Base-by-base conservation (phyloP, 495 filamentous ascomycete genomes). In the Lineolata rhizophorae region DNA sequence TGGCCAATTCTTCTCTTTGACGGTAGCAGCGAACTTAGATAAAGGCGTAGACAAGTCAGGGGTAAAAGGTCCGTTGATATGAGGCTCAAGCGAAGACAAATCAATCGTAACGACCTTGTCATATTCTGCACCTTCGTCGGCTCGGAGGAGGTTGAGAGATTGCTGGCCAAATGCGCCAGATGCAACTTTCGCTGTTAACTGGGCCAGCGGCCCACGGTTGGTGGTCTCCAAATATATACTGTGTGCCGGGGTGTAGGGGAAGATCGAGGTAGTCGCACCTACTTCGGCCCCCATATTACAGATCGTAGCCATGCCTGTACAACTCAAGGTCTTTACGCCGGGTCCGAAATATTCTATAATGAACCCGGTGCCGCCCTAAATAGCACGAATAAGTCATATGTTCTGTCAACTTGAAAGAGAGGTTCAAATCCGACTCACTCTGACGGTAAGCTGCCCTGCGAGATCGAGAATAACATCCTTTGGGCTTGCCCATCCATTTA, bases 11-110 rank as follows among this genome's bases (percentile, higher is more conserved):
- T 94, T 76, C 46, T 73, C 61, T 47, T 74, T 62, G 4, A 90
- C 82, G 1, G 74, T 72, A 29, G 81, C 64, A 42, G 77, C 73
- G 49, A 97, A 97, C 42, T 70, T 57, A 18, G 84, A 93, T 20
- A 97, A 50, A 2, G 87, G 87, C 0, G 81, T 92, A 1, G 87
- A 90, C 27, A 94, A 57, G 47, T 97, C 87, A 2, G 87, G 87
- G 0, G 87, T 97, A 53, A 91, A 90, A 19, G 87, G 87, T 4
- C 87, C 87, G 54, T 97, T 97, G 58, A 97, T 79, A 53, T 94
- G 87, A 2, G 87, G 87, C 54, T 97, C 87, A 11, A 97, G 67
- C 35, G 65, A 64, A 6, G 79, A 85, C 24, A 97, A 63, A 56
- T 95, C 64, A 47, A 97, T 91, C n/a, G 72, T 81, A 46, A 94